Percentiles rank a stretch among this genome's conserved stretches.
phyloP scores from a whole-genome alignment of 495 filamentous ascomycete genomes.

The Podospora sp. region DNA sequence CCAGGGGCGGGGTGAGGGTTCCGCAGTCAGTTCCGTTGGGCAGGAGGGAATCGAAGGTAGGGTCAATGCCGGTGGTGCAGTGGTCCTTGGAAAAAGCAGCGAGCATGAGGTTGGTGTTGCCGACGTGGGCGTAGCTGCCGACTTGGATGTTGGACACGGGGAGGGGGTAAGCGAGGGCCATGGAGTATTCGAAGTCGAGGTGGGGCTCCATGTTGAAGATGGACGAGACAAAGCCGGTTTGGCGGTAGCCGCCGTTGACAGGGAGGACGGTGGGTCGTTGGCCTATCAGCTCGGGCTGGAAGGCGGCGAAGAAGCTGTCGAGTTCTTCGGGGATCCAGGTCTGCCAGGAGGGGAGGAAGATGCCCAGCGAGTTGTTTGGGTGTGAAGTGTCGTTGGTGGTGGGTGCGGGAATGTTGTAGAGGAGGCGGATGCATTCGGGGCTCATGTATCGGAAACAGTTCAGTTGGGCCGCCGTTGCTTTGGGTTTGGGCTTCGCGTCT shows the following conservation, averaged over 20 bases:
- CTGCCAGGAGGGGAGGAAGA: not conserved
- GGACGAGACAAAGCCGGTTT: not conserved
- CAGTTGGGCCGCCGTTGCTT: too few species aligned
- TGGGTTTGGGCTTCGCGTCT: too few species aligned
- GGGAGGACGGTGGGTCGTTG: not conserved
- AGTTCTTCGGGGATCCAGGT: not conserved
- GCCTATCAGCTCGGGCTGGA: not conserved
- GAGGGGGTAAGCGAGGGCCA: not conserved
- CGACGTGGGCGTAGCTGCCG: not conserved
- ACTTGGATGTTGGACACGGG: slow-evolving; percentile 2
- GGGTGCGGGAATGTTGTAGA: too few species aligned
- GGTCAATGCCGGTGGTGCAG: not conserved
- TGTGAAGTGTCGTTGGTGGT: too few species aligned
- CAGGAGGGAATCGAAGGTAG: not conserved
- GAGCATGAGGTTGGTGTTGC: not conserved
- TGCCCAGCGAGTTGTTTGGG: not conserved
- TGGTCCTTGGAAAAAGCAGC: not conserved
- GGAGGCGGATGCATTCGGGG: too few species aligned
- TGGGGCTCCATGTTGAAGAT: not conserved
- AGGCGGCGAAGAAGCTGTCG: not conserved
- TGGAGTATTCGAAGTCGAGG: not conserved
- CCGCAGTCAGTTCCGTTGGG: not conserved
- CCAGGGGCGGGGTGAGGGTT: not conserved
- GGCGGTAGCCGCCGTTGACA: slow-evolving; percentile 1
- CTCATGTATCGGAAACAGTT: too few species aligned